Evolutionary conservation across 345 rosid species (phyloP).

Genomic region (Eucalyptus dawsonii): DNA sequence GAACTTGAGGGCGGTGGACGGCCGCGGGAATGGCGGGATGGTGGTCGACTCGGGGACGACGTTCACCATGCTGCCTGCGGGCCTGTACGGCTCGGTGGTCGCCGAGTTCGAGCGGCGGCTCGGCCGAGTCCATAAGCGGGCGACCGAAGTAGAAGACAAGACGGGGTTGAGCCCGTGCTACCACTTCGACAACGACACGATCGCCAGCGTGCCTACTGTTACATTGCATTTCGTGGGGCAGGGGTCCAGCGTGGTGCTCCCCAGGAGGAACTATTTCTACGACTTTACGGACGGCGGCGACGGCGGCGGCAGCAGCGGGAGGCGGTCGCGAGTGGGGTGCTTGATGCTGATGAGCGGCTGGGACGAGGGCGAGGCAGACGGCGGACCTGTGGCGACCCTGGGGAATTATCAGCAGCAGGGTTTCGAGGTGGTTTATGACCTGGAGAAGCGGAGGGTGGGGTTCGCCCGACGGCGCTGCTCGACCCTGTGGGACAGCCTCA

Average conservation of each 20-base stretch:
- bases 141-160: slow-evolving; percentile 39
- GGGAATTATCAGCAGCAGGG: slow-evolving; percentile 98
- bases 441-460: slow-evolving; percentile 65
- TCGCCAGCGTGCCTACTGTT: slow-evolving; percentile 35
- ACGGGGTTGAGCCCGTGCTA: slow-evolving; percentile 80
- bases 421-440: slow-evolving; percentile 83
- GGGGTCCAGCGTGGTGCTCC: slow-evolving; percentile 57
- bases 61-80: slow-evolving; percentile 82
- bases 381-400: slow-evolving; percentile 71
- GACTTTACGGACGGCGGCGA: slow-evolving; percentile 59
- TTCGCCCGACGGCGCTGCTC: slow-evolving; percentile 81
- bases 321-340: slow-evolving; percentile 59
- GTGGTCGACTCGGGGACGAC: slow-evolving; percentile 96
- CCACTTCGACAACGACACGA: slow-evolving; percentile 15
- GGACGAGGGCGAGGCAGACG: slow-evolving; percentile 54
- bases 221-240: slow-evolving; percentile 63
- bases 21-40: slow-evolving; percentile 63
- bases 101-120: slow-evolving; percentile 53
- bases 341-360: slow-evolving; percentile 94
- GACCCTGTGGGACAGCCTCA: slow-evolving; percentile 68
- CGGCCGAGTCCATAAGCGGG: slow-evolving; percentile 44
- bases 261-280: slow-evolving; percentile 68
- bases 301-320: slow-evolving; percentile 2
- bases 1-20: slow-evolving; percentile 36
- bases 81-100: slow-evolving; percentile 45